These are phyloP conservation scores for Tylopilus plumbeoviolaceoides DNA, from an alignment of 768 basidiomycete genomes.

Conservation along the genomic window DNA sequence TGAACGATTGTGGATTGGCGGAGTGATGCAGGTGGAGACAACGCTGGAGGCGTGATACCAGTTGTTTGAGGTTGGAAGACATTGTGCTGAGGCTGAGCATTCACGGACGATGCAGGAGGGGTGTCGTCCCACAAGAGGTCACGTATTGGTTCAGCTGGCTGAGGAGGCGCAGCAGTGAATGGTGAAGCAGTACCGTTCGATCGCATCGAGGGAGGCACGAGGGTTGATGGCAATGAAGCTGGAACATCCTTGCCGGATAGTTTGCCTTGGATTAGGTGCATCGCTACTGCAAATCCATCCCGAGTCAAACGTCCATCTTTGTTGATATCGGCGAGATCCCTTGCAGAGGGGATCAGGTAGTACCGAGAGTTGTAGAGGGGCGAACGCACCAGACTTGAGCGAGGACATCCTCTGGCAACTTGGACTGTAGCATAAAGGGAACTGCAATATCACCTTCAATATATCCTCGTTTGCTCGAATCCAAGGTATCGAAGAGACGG, in stretches of 20 bases:
- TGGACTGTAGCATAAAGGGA: slow-evolving; percentile 91
- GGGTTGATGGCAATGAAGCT: slow-evolving; percentile 56
- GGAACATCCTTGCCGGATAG: slow-evolving; percentile 78
- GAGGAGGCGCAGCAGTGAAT: slow-evolving; percentile 36
- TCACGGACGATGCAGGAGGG: slow-evolving; percentile 38
- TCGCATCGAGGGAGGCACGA: slow-evolving; percentile 84
- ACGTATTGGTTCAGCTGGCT: slow-evolving; percentile 37
- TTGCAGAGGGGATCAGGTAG: slow-evolving; percentile 27
- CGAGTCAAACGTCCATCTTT: slow-evolving; percentile 82
- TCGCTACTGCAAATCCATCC: slow-evolving; percentile 93
- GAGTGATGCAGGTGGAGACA: slow-evolving; percentile 27
- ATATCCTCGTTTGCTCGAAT: slow-evolving; percentile 66
- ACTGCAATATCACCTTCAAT: slow-evolving; percentile 95
- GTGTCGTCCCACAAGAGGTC: slow-evolving; percentile 56
- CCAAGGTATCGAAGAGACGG: slow-evolving; percentile 76
- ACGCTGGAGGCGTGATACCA: slow-evolving; percentile 26
- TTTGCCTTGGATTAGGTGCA: slow-evolving; percentile 88
- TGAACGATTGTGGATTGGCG: slow-evolving; percentile 20
- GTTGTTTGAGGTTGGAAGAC: slow-evolving; percentile 36
- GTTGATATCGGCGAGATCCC: slow-evolving; percentile 92
- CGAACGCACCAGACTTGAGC: slow-evolving; percentile 82
- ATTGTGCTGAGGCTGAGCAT: slow-evolving; percentile 29
- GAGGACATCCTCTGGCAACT: slow-evolving; percentile 75
- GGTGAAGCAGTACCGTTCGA: slow-evolving; percentile 30
- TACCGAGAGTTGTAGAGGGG: neutral